Evolutionary conservation across 2,329 filamentous ascomycete genomes (phyloP).

Genomic region (Huntiella omanensis): DNA sequence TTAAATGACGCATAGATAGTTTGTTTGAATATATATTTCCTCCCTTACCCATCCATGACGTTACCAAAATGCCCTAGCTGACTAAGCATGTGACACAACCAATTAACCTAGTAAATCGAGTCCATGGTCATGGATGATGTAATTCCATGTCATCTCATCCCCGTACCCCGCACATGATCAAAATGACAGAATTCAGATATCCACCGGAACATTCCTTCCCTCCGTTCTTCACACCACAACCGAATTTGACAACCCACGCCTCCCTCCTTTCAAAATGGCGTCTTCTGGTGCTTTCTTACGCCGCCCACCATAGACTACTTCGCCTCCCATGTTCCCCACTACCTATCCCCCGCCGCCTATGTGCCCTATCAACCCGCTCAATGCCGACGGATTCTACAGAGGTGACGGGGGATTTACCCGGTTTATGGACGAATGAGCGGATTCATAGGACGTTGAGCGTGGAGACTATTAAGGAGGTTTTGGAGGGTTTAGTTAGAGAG

Average conservation of each 20-base stretch:
- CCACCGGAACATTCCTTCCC: slow-evolving; percentile 56
- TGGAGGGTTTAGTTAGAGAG: slow-evolving; percentile 40
- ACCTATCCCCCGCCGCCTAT: slow-evolving; percentile 16
- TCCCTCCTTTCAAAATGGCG: slow-evolving; percentile 74
- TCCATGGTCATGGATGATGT: no score
- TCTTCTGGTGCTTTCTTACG: slow-evolving; percentile 68
- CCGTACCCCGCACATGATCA: slow-evolving; percentile 3
- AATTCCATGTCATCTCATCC: slow-evolving; percentile 18
- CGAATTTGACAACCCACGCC: slow-evolving; percentile 52
- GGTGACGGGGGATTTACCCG: no score
- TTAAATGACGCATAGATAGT: no score
- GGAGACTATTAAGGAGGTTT: slow-evolving; percentile 35
- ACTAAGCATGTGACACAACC: no score
- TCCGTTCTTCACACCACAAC: slow-evolving; percentile 70
- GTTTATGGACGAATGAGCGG: slow-evolving; percentile 36
- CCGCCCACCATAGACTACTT: slow-evolving; percentile 57
- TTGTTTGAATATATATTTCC: no score
- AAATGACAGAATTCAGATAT: slow-evolving; percentile 27
- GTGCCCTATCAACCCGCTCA: slow-evolving; percentile 15
- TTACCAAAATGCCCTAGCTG: no score
- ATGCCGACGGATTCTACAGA: no score
- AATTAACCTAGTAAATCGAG: no score
- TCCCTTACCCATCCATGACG: no score
- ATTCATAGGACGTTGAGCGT: slow-evolving; percentile 32
- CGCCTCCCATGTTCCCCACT: slow-evolving; percentile 45